Conservation (phyloP, 106 monocot species). For the Hemerocallis citrina region DNA sequence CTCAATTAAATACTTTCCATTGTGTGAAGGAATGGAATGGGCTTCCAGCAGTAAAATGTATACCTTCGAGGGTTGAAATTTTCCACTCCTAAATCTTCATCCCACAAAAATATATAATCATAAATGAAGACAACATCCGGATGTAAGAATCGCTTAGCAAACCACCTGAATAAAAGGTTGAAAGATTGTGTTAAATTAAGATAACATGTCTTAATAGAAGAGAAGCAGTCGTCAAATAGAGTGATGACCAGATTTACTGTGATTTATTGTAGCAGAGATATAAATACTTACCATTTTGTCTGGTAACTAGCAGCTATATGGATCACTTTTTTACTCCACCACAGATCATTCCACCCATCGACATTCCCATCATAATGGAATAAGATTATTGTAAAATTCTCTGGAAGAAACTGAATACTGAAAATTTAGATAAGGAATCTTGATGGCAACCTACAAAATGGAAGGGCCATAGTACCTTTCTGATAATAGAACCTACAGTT, state of each 20-base stretch:
- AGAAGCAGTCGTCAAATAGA: not conserved
- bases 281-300: slow-evolving; percentile 60
- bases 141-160: slow-evolving; percentile 76
- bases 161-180: slow-evolving; percentile 50
- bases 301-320: slow-evolving; percentile 67
- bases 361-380: slow-evolving; percentile 90
- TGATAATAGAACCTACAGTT: slow-evolving; percentile 54
- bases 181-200: not conserved
- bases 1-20: too few relatives aligned
- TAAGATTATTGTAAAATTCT: slow-evolving; percentile 68
- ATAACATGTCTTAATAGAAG: not conserved
- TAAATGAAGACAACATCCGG: slow-evolving; percentile 68
- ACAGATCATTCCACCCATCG: slow-evolving; percentile 60
- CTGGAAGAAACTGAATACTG: slow-evolving; percentile 72
- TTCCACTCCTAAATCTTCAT: slow-evolving; percentile 67
- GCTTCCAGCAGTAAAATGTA: slow-evolving; percentile 2
- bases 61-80: slow-evolving; percentile 73
- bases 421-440: slow-evolving; percentile 18
- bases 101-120: slow-evolving; percentile 84
- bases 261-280: not conserved
- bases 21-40: too few relatives aligned
- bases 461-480: slow-evolving; percentile 31
- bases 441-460: not conserved
- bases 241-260: too few relatives aligned
- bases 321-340: slow-evolving; percentile 62